Conservation (phyloP, 441 rosid species). For the Melastoma candidum region DNA sequence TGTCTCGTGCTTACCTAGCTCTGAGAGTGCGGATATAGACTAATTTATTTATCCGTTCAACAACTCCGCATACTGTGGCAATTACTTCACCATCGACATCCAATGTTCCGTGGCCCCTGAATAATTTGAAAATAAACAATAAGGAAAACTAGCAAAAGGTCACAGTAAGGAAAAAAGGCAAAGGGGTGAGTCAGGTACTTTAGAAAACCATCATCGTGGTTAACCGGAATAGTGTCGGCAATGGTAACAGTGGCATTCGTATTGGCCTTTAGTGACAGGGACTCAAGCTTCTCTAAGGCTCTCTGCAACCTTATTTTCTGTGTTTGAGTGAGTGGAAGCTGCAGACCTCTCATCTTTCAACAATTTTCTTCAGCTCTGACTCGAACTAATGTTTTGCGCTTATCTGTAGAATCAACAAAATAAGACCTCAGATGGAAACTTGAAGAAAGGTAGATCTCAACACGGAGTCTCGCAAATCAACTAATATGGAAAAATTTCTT, state of each 20-base stretch:
- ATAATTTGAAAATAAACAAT: not conserved
- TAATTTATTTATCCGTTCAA: slow-evolving; percentile 84
- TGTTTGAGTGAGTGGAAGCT: slow-evolving; percentile 56
- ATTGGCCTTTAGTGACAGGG: slow-evolving; percentile 45
- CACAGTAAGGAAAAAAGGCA: not conserved
- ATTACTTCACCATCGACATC: slow-evolving; percentile 72
- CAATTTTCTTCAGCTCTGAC: too few species aligned
- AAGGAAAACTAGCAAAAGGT: not conserved
- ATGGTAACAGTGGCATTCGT: slow-evolving; percentile 64
- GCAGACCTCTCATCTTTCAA: slow-evolving; percentile 41
- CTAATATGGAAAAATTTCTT: too few species aligned
- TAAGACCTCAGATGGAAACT: too few species aligned
- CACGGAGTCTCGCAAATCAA: too few species aligned
- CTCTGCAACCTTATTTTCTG: slow-evolving; percentile 65
- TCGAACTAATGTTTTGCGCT: too few species aligned
- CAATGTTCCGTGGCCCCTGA: slow-evolving; percentile 82
- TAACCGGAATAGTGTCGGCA: slow-evolving; percentile 66
- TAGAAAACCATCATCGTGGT: slow-evolving; percentile 79
- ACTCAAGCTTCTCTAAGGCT: slow-evolving; percentile 62
- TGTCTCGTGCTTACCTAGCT: slow-evolving; percentile 35
- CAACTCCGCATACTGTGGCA: slow-evolving; percentile 88
- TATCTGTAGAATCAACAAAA: too few species aligned
- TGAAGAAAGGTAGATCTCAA: too few species aligned
- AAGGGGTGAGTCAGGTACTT: slow-evolving; percentile 32
- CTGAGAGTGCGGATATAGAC: slow-evolving; percentile 77